Base-by-base conservation (phyloP, 345 rosid genomes). In the Melastoma malabathricum region DNA sequence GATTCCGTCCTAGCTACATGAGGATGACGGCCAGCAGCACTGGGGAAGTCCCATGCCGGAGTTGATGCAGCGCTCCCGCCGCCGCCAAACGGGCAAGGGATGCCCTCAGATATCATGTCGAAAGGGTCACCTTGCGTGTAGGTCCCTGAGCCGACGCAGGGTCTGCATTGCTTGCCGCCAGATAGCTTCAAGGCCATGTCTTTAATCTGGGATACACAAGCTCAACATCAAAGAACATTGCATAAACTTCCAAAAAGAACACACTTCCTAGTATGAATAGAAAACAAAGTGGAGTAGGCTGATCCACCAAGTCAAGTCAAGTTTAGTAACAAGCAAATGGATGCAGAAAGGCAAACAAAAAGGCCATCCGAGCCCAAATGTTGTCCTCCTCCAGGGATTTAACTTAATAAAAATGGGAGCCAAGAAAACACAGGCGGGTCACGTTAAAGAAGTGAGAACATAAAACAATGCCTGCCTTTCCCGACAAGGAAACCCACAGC, bases 41-140 rank as follows among this genome's bases (percentile, higher is more conserved):
- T 67, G 0, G 84, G 76, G 58, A 89, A 86, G 67, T 90, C 98
- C 98, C 98, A 90, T 45, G 96, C 96, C 17, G 98, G 96, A 1
- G 98, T 90, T 13, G 96, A 86, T 59, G 79, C 75, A 0, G 94
- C 67, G 66, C 94, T 89, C 52, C 80, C 92, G 3, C 76, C 92
- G 3, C 76, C 77, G 12, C 10, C 41, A 63, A 77, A 89, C 16
- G 89, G 87, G 46, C 76, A 83, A 0, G 95, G 93, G 64, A 66
- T 80, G n/a, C 89, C 92, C 68, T 83, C 94, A 15, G 93, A 87
- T 63, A 79, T 79, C 5, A 73, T 62, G 57, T 87, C 95, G 13
- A 67, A 82, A 61, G 79, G 60, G 1, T 71, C 70, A 5, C 81
- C 94, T 71, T 69, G 79, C 77, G 73, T 84, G 71, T 70, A 71